A percentile compares a stretch with the other conserved stretches of the same genome.
phyloP scores from a whole-genome alignment of 2,329 filamentous ascomycete species.

The Sarocladiaceae sp. region DNA sequence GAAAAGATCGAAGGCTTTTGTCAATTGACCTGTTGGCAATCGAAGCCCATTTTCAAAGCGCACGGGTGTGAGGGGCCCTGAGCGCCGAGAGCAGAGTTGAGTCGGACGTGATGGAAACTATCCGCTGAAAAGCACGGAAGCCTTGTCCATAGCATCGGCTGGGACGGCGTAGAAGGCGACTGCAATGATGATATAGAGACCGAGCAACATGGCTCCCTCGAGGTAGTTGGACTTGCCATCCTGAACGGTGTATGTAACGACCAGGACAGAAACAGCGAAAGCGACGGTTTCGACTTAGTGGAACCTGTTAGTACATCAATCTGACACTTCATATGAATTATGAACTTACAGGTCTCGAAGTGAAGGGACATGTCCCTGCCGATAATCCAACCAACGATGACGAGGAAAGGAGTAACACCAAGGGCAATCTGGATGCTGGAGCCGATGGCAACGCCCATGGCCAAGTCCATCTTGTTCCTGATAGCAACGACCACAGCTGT shows the following conservation, averaged over 20 bases:
- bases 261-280: conserved; percentile 70
- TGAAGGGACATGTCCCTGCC: conserved; percentile 70
- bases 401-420: conserved; percentile 74
- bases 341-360: conserved; percentile 58
- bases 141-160: conserved; percentile 39
- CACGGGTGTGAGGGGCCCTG: no score
- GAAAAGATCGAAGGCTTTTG: background rate
- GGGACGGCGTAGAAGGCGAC: conserved; percentile 57
- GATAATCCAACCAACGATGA: conserved; percentile 77
- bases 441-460: conserved; percentile 77
- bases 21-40: background rate
- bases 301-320: conserved; percentile 16
- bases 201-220: conserved; percentile 65
- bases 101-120: no score
- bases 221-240: conserved; percentile 84
- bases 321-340: background rate
- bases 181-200: conserved; percentile 56
- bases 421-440: conserved; percentile 80
- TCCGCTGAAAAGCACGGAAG: background rate
- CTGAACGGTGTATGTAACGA: conserved; percentile 72
- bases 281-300: conserved; percentile 66
- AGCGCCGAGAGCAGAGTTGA: no score
- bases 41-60: background rate
- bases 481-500: conserved; percentile 75
- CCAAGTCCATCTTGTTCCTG: conserved; percentile 70